Evolutionary conservation across 148 eudicot species (phyloP).

Genomic region (Dianthus caryophyllus): DNA sequence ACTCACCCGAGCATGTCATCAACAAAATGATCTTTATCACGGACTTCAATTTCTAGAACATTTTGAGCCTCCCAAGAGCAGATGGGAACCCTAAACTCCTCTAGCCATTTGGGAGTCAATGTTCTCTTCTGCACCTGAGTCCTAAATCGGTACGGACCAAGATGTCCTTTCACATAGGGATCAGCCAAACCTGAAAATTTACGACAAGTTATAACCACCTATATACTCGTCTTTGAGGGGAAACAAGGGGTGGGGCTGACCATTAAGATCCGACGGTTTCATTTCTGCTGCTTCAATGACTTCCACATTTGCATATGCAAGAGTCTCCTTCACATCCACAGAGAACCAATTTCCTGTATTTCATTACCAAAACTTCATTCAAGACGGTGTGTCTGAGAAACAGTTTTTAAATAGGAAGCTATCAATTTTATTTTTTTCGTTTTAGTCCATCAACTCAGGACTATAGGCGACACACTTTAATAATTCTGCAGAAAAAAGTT

Average conservation of each 20-base stretch:
- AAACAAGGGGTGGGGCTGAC: slow-evolving; percentile 40
- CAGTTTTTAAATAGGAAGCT: too few species aligned
- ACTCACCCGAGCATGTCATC: slow-evolving; percentile 83
- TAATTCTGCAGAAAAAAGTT: too few species aligned
- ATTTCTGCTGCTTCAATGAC: slow-evolving; percentile 74
- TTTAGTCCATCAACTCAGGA: too few species aligned
- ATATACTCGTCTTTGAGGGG: background rate
- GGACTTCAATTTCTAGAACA: slow-evolving; percentile 60
- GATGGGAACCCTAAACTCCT: slow-evolving; percentile 83
- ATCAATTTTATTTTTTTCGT: background rate
- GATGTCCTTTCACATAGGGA: slow-evolving; percentile 84
- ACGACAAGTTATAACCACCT: slow-evolving; percentile 18
- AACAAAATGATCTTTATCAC: slow-evolving; percentile 72
- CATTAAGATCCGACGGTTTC: slow-evolving; percentile 81
- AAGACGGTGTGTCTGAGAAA: too few species aligned
- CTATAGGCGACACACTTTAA: too few species aligned
- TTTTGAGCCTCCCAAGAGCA: slow-evolving; percentile 67
- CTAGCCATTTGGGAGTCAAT: slow-evolving; percentile 80
- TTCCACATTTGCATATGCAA: slow-evolving; percentile 72
- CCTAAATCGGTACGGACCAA: slow-evolving; percentile 69
- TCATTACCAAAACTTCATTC: slow-evolving; percentile 8
- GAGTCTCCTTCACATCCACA: slow-evolving; percentile 74
- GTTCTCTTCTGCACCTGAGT: slow-evolving; percentile 77
- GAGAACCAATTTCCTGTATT: slow-evolving; percentile 71
- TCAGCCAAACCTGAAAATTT: slow-evolving; percentile 75